Evolutionary conservation across 352 stramenopile genomes (phyloP), one percentile per base, ranked within the genome.

Genomic region (Phytophthora ohioensis): DNA sequence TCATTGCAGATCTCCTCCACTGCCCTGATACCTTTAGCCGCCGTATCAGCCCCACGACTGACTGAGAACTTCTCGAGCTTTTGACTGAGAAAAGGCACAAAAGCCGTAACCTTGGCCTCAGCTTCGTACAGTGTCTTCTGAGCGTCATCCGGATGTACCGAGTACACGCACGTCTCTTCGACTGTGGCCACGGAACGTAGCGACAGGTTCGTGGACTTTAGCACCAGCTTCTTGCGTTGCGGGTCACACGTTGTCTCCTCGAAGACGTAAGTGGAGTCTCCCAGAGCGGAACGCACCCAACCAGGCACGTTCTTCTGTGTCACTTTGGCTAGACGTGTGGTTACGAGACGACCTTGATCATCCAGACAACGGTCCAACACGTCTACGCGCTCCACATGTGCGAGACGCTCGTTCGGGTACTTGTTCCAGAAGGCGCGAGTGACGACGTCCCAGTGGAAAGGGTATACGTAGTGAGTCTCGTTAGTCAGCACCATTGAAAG

Each of bases 341-440:
- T 91, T 51, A 87, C 71, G 58, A 96, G 76, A 3, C 87, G 73
- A 15, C 88, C 88, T 8, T 93, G 72, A 10, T 51, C 68, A 67
- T 96, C 88, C 47, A 96, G 76, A 41, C 66, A 69, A 34, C 88
- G 87, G 64, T 92, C 87, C 61, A 96, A 64, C 32, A 96, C 85
- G 68, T 96, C 88, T 57, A 94, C 80, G 58, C 88, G 87, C 75
- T 96, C 88, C 27, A 96, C 84, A 58, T 94, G 88, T 30, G 84
- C 69, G 11, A 96, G 85, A 57, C 72, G 78, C 64, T 86, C 75
- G 69, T 96, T 93, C 59, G 88, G 88, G 73, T 96, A 96, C 69
- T 96, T 96, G 83, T 96, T 94, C 87, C 87, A 96, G 76, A 94
- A 94, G 42, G 88, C 88, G 64, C 87, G 87, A 41, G 87, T 92